Evolutionary conservation across 2,329 filamentous ascomycete species (phyloP).

Genomic region (Polychaeton citri): DNA sequence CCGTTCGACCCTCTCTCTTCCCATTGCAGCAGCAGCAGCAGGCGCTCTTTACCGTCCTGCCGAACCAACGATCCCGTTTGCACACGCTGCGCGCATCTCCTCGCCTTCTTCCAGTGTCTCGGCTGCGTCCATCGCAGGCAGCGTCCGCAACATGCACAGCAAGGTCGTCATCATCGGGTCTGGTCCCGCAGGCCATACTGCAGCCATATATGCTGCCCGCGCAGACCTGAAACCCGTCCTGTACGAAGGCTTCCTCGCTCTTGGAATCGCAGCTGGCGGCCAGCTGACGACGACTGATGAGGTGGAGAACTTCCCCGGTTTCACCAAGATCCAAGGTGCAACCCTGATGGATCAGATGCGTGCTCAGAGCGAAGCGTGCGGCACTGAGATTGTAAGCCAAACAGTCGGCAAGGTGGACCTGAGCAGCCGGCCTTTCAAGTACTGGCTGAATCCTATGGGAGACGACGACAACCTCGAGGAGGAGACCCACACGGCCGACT

Average conservation of each 20-base stretch:
- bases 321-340: slow-evolving; percentile 75
- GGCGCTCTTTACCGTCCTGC: slow-evolving; percentile 19
- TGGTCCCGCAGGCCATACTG: slow-evolving; percentile 92
- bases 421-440: slow-evolving; percentile 72
- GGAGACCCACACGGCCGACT: slow-evolving; percentile 70
- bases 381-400: slow-evolving; percentile 84
- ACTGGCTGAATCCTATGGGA: slow-evolving; percentile 61
- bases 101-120: slow-evolving; percentile 17
- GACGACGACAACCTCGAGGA: slow-evolving; percentile 60
- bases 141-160: slow-evolving; percentile 78
- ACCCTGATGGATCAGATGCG: slow-evolving; percentile 95
- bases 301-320: slow-evolving; percentile 95
- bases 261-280: slow-evolving; percentile 88
- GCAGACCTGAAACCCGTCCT: slow-evolving; percentile 90
- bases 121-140: no score
- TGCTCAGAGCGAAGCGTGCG: slow-evolving; percentile 79
- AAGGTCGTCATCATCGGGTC: slow-evolving; percentile 73
- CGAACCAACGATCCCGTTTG: slow-evolving; percentile 12
- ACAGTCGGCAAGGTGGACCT: slow-evolving; percentile 84
- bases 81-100: slow-evolving; percentile 14
- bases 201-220: slow-evolving; percentile 87
- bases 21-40: slow-evolving; percentile 51
- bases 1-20: slow-evolving; percentile 58
- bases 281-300: slow-evolving; percentile 98
- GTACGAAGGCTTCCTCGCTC: slow-evolving; percentile 96